Conservation (phyloP, 352 stramenopile species). For the Phytophthora crassamura region DNA sequence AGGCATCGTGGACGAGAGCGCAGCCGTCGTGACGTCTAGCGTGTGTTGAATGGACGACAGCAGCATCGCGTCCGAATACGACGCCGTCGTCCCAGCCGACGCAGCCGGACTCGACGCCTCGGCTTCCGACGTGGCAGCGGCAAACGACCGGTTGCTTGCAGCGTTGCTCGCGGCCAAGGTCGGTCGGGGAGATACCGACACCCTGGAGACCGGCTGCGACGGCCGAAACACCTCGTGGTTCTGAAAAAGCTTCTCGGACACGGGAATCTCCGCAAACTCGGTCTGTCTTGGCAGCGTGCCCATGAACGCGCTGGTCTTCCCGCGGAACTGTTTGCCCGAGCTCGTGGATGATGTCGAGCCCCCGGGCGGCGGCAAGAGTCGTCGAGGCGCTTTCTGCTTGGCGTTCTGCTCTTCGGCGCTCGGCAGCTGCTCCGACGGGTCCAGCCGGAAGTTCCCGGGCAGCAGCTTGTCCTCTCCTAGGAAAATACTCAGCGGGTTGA, state of each 20-base stretch:
- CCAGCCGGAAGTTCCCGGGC: conserved; percentile 65
- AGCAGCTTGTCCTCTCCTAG: conserved; percentile 74
- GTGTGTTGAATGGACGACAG: conserved; percentile 61
- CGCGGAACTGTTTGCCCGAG: conserved; percentile 28
- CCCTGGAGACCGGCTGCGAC: conserved; percentile 14
- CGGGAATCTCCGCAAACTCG: conserved; percentile 59
- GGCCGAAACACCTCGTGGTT: conserved; percentile 40
- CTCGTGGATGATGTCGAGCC: conserved; percentile 29
- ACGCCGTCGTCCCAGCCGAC: not conserved
- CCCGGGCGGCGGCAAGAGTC: conserved; percentile 3
- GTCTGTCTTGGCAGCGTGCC: conserved; percentile 60
- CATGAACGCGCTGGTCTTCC: conserved; percentile 66
- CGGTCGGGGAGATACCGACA: conserved; percentile 14
- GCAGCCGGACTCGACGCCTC: conserved; percentile 4
- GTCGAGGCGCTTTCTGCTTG: not conserved
- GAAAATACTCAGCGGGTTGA: conserved; percentile 80
- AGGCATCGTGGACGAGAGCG: conserved; percentile 9
- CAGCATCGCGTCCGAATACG: conserved; percentile 50
- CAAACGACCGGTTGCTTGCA: conserved; percentile 8
- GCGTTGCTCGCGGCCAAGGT: not conserved
- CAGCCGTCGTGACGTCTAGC: conserved; percentile 25
- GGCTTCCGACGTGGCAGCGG: conserved; percentile 7
- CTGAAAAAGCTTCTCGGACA: conserved; percentile 60
- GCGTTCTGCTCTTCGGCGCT: conserved; percentile 13
- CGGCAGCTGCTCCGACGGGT: conserved; percentile 49